Percentiles rank a stretch among this genome's conserved stretches.
Conservation (phyloP, 176 grass and related monocot species). For the Olyra latifolia region DNA sequence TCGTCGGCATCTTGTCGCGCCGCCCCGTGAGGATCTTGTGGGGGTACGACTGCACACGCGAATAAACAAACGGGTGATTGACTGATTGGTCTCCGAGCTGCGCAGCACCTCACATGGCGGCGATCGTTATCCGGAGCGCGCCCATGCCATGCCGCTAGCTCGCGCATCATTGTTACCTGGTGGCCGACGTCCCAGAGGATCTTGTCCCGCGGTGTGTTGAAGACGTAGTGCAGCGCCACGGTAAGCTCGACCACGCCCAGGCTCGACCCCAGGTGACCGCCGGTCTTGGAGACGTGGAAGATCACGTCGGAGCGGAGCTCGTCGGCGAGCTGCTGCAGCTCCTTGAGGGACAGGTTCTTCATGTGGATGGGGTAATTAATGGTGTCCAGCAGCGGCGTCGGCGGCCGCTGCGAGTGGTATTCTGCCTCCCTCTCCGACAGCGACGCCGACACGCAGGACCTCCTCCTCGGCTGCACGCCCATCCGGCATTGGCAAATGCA, state of each 20-base stretch:
- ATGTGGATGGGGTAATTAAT: slow-evolving; percentile 93
- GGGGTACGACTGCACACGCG: slow-evolving; percentile 71
- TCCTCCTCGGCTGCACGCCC: slow-evolving; percentile 44
- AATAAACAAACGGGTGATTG: neutral
- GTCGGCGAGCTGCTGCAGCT: slow-evolving; percentile 89
- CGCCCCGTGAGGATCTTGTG: slow-evolving; percentile 99
- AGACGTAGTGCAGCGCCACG: slow-evolving; percentile 91
- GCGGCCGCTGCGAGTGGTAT: slow-evolving; percentile 82
- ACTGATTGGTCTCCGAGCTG: neutral
- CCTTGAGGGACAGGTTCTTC: slow-evolving; percentile 94
- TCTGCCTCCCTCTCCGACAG: slow-evolving; percentile 66
- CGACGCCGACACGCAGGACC: slow-evolving; percentile 50
- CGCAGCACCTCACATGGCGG: slow-evolving; percentile 25
- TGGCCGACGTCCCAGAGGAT: slow-evolving; percentile 98
- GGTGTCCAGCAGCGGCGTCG: slow-evolving; percentile 94
- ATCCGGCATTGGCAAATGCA: neutral
- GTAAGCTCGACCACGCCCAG: slow-evolving; percentile 95
- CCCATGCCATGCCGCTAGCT: neutral
- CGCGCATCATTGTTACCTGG: too few relatives aligned
- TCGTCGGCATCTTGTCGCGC: slow-evolving; percentile 90
- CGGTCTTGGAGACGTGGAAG: slow-evolving; percentile 97
- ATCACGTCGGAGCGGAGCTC: slow-evolving; percentile 97
- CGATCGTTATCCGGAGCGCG: neutral
- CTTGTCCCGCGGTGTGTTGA: slow-evolving; percentile 85
- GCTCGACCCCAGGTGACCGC: slow-evolving; percentile 93